Percentiles rank a stretch among this genome's conserved stretches.
Evolutionary conservation across 306 rosid species (phyloP).

Genomic region (Pueraria montana): DNA sequence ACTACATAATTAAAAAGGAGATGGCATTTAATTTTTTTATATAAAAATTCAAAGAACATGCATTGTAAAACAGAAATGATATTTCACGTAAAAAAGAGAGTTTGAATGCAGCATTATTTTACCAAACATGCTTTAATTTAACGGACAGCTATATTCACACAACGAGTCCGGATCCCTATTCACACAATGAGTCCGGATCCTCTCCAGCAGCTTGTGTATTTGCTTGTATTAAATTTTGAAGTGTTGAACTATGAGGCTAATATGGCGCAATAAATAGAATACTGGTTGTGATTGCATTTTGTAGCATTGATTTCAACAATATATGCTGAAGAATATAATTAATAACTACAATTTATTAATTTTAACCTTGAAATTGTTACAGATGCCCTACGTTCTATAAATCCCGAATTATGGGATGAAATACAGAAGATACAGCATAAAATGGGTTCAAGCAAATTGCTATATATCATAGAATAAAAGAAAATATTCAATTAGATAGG

Average conservation of each 20-base stretch:
- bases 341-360: neutral
- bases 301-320: neutral
- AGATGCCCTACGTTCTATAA: neutral
- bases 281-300: neutral
- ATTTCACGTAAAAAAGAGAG: too few species aligned
- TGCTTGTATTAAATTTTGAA: neutral
- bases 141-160: too few species aligned
- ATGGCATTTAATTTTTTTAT: too few species aligned
- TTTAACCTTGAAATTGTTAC: constrained; percentile 34
- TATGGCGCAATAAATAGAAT: neutral
- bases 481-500: neutral
- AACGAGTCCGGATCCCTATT: too few species aligned
- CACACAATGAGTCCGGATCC: too few species aligned
- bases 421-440: constrained; percentile 1
- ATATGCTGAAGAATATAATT: neutral
- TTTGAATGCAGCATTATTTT: too few species aligned
- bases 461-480: neutral
- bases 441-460: constrained; percentile 5
- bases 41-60: too few species aligned
- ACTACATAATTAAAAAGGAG: neutral
- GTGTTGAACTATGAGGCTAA: neutral
- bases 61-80: too few species aligned
- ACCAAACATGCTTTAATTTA: too few species aligned
- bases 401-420: constrained; percentile 32
- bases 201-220: too few species aligned